Evolutionary conservation across 78 protist genomes (phyloP), one percentile per base, ranked within the genome.

Genomic region (Diacronema lutheri): DNA sequence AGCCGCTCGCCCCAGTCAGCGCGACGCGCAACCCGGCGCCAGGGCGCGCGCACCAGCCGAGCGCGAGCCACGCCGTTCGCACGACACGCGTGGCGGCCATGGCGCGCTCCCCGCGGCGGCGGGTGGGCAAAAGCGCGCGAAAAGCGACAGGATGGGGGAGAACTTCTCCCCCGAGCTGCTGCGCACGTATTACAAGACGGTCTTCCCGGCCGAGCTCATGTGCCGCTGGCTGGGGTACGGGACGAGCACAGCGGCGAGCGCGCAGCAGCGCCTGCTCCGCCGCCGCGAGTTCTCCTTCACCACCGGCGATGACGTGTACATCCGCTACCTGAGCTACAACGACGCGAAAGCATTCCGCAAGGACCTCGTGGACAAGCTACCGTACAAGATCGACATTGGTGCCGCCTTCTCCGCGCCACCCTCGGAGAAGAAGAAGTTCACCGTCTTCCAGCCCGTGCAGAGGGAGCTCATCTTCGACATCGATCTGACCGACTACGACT

Each of bases 401-500:
- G 89, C 89, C 20, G 21, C 74, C 69, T 85, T 77, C 72, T 64
- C 69, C 41, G 76, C 58, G n/a, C 80, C 72, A 1, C 85, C 85
- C 21, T 19, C 16, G 6, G 61, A 50, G 40, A 72, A 60, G 40
- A 64, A 81, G 44, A 60, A 81, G 61, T 81, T 16, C 61, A 46
- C 33, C 46, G 31, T 56, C 60, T 60, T 60, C 84, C 29, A 79
- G 44, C 73, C 65, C 35, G 4, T 1, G 58, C 84, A 60, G 73
- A 46, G 76, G 50, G 89, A 85, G 61, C 38, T 85, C 57, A 79
- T 85, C 50, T 66, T 85, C 69, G 99, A 99, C 92, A 96, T 99
- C 35, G 99, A 99, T 88, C 88, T 97, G 91, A 91, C 96, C 68
- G 99, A 98, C 60, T 99, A 98, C 92, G 96, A 99, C 74, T 96